Percentiles rank a stretch among this genome's conserved stretches.
Conservation (phyloP, 176 grass and related monocot species). For the Ampelocalamus luodianensis region DNA sequence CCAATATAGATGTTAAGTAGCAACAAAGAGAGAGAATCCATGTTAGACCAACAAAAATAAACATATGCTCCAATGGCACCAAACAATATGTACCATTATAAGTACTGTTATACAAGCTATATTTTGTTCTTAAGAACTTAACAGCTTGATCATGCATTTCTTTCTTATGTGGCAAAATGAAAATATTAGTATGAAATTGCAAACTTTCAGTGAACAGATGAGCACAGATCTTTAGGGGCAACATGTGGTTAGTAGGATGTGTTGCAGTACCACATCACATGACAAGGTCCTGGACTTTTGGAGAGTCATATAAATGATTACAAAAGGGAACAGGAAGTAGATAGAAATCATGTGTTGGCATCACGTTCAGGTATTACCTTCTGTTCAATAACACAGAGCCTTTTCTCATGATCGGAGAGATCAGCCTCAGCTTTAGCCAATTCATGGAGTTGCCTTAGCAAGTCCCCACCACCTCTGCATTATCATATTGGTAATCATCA, state of each 20-base stretch:
- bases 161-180: conserved; percentile 19
- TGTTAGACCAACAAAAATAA: conserved; percentile 16
- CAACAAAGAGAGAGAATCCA: conserved; percentile 15
- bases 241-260: conserved; percentile 15
- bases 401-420: conserved; percentile 62
- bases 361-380: conserved; percentile 53
- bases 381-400: conserved; percentile 67
- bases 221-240: neutral
- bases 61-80: neutral
- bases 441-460: conserved; percentile 77
- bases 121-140: neutral
- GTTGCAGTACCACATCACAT: conserved; percentile 3
- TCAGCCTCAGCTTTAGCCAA: conserved; percentile 80
- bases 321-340: neutral
- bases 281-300: neutral
- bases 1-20: neutral
- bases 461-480: conserved; percentile 67
- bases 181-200: conserved; percentile 2
- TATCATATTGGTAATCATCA: conserved; percentile 35
- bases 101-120: neutral
- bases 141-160: neutral
- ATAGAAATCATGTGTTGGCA: neutral
- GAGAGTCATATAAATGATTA: conserved; percentile 19
- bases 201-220: conserved; percentile 17
- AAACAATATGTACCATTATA: neutral